phyloP scores from a whole-genome alignment of 2,329 filamentous ascomycete species.

The Colletotrichum horii region DNA sequence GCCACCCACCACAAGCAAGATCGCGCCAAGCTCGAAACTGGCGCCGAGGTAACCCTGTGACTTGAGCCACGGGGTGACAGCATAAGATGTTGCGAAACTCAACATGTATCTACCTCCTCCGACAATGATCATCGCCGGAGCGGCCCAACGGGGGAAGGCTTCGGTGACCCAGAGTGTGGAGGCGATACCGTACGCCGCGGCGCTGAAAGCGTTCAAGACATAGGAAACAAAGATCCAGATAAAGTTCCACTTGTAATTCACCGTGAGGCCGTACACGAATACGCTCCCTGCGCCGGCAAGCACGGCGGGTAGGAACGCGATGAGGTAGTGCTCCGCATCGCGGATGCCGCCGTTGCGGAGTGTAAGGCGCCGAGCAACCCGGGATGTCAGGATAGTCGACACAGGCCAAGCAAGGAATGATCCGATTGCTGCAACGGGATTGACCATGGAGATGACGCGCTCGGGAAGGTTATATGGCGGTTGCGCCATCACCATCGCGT shows the following conservation, averaged over 20 bases:
- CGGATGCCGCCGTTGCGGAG: slow-evolving; percentile 27
- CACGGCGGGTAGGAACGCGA: slow-evolving; percentile 27
- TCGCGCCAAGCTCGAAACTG: slow-evolving; percentile 22
- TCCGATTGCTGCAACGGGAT: slow-evolving; percentile 9
- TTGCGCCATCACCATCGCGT: slow-evolving; percentile 20
- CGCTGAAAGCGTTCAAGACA: slow-evolving; percentile 26
- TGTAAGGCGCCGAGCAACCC: slow-evolving; percentile 26
- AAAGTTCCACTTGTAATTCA: slow-evolving; percentile 21
- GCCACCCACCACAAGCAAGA: slow-evolving; percentile 25
- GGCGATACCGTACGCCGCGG: slow-evolving; percentile 23
- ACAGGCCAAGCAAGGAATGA: slow-evolving; percentile 22
- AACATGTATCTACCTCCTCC: slow-evolving; percentile 17
- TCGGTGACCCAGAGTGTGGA: slow-evolving; percentile 30
- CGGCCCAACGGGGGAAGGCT: slow-evolving; percentile 29
- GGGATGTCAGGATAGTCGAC: slow-evolving; percentile 22
- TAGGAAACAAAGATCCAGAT: slow-evolving; percentile 18
- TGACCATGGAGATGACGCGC: slow-evolving; percentile 16
- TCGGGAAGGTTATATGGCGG: slow-evolving; percentile 22
- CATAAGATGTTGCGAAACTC: slow-evolving; percentile 9
- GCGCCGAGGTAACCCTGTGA: slow-evolving; percentile 15
- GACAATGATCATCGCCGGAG: slow-evolving; percentile 22
- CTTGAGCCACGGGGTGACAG: slow-evolving; percentile 4
- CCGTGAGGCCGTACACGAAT: slow-evolving; percentile 23
- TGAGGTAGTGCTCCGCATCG: slow-evolving; percentile 30
- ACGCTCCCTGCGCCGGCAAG: slow-evolving; percentile 23